Evolutionary conservation across 2,329 filamentous ascomycete species (phyloP).

Genomic region (Neofusicoccum laricinum): DNA sequence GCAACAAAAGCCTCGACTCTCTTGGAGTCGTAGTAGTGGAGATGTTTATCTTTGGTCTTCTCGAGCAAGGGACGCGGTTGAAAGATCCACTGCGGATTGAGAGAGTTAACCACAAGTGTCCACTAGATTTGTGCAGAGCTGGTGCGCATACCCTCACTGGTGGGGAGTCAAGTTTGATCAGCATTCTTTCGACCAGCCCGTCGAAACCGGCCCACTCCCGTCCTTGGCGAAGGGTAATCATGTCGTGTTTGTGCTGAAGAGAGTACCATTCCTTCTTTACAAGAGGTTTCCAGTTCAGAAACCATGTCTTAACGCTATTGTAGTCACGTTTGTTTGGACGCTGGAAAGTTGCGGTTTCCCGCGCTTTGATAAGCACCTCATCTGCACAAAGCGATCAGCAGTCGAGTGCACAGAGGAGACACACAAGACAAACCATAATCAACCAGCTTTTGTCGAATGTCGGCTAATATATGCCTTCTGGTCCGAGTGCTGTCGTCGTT

Average conservation of each 20-base stretch:
- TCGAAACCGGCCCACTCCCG: slow-evolving; percentile 43
- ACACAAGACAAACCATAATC: slow-evolving; percentile 34
- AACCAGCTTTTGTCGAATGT: slow-evolving; percentile 32
- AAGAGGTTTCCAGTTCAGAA: slow-evolving; percentile 35
- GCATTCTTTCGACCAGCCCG: slow-evolving; percentile 35
- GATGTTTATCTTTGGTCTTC: slow-evolving; percentile 36
- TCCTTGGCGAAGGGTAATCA: slow-evolving; percentile 37
- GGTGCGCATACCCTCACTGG: slow-evolving; percentile 26
- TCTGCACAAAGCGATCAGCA: too few species aligned
- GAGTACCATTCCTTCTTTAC: slow-evolving; percentile 34
- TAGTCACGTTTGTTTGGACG: slow-evolving; percentile 41
- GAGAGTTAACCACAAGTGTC: too few species aligned
- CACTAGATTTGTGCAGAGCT: too few species aligned
- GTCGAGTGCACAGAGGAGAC: too few species aligned
- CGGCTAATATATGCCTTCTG: slow-evolving; percentile 28
- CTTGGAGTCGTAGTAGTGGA: slow-evolving; percentile 36
- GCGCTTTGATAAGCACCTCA: slow-evolving; percentile 39
- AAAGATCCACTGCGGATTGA: slow-evolving; percentile 35
- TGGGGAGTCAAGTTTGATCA: slow-evolving; percentile 26
- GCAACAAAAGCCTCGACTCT: slow-evolving; percentile 41
- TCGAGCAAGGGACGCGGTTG: too few species aligned
- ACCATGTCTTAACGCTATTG: slow-evolving; percentile 35
- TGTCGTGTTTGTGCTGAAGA: slow-evolving; percentile 42
- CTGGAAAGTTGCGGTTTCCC: slow-evolving; percentile 36
- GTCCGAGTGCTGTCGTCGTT: too few species aligned